A percentile compares a stretch with the other conserved stretches of the same genome.
Conservation (phyloP, 1,139 yeast species). For the Protomyces inundatus region DNA sequence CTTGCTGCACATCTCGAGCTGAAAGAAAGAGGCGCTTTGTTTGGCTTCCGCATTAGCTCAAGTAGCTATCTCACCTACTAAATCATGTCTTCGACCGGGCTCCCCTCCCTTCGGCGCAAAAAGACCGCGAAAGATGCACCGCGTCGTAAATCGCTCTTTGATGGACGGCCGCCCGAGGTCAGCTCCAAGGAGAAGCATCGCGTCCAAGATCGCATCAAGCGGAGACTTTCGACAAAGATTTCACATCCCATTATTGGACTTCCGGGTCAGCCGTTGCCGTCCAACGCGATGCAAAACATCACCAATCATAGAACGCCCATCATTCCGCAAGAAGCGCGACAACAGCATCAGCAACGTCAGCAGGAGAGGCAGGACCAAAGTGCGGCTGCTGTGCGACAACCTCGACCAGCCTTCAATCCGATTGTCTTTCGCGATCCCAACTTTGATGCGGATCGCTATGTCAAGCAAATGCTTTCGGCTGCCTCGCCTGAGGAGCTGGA, state of each 20-base stretch:
- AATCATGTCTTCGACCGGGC: conserved; percentile 5
- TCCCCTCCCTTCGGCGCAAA: conserved; percentile 17
- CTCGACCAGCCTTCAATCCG: conserved; percentile 15
- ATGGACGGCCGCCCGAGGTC: conserved; percentile 15
- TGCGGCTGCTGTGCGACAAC: not conserved
- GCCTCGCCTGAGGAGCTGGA: conserved; percentile 29
- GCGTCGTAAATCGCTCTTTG: conserved; percentile 10
- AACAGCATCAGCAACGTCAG: not conserved
- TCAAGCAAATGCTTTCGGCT: conserved; percentile 18
- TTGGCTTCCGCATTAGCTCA: no score
- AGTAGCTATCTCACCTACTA: no score
- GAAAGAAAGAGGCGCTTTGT: no score
- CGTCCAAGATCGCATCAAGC: conserved; percentile 23
- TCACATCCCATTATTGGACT: conserved; percentile 2
- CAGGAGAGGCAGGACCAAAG: not conserved
- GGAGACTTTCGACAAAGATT: conserved; percentile 17
- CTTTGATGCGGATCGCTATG: conserved; percentile 26
- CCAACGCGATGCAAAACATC: conserved; percentile 12
- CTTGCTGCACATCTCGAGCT: no score
- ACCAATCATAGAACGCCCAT: conserved; percentile 7
- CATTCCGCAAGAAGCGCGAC: conserved; percentile 17
- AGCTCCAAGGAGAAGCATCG: conserved; percentile 21
- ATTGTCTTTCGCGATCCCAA: conserved; percentile 23
- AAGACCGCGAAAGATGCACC: conserved; percentile 20
- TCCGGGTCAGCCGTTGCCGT: conserved; percentile 4